phyloP scores from a whole-genome alignment of 352 stramenopile genomes.

The Globisporangium alternatum region DNA sequence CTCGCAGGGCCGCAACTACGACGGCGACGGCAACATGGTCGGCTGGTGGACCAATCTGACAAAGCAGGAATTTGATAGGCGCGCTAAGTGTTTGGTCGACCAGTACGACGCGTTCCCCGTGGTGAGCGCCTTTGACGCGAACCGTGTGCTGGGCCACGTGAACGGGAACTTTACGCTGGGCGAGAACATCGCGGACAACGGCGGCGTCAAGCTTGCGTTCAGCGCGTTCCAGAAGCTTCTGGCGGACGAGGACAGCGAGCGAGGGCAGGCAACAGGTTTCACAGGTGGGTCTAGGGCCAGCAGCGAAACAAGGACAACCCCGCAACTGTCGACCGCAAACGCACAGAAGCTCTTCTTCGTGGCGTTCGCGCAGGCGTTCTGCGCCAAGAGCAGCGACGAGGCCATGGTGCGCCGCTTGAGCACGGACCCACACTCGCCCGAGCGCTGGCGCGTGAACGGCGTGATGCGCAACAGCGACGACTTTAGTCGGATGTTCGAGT shows the following conservation, averaged over 20 bases:
- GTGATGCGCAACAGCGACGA: conserved; percentile 73
- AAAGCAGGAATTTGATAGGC: conserved; percentile 58
- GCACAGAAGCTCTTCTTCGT: conserved; percentile 75
- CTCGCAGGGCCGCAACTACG: conserved; percentile 88
- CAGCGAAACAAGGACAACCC: background rate
- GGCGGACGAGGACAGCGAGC: conserved; percentile 18
- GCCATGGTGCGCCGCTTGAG: conserved; percentile 44
- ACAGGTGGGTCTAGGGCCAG: too few species aligned
- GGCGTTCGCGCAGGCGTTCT: conserved; percentile 75
- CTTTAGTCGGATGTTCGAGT: conserved; percentile 65
- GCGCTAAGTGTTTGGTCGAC: conserved; percentile 58
- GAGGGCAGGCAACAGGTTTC: conserved; percentile 19
- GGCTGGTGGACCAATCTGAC: conserved; percentile 93
- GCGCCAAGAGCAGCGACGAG: conserved; percentile 57
- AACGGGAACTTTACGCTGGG: conserved; percentile 78
- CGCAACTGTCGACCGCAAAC: conserved; percentile 10
- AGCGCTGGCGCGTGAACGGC: conserved; percentile 75
- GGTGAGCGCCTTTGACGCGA: conserved; percentile 33
- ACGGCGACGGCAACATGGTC: conserved; percentile 86
- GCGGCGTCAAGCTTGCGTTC: conserved; percentile 72
- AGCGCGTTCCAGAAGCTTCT: conserved; percentile 49
- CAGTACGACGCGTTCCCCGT: conserved; percentile 59
- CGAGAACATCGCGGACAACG: conserved; percentile 86
- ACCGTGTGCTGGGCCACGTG: conserved; percentile 52
- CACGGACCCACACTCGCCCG: conserved; percentile 62